phyloP scores from a whole-genome alignment of 2,329 filamentous ascomycete genomes.

The Aspergillus ustus region DNA sequence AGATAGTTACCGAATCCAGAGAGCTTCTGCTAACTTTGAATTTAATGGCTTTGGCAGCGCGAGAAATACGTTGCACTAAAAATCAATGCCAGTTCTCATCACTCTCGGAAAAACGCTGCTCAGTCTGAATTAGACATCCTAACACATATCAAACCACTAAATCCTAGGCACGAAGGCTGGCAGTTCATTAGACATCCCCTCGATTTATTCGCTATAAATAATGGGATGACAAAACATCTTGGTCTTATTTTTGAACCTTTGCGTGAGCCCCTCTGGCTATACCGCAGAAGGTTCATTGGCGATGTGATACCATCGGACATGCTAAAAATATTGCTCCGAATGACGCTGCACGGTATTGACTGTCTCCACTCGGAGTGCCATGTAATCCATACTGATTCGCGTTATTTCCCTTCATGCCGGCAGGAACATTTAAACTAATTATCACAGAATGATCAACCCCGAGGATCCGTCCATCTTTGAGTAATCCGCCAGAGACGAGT shows the following conservation, averaged over 20 bases:
- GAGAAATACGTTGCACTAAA: conserved; percentile 42
- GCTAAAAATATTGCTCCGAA: too few species aligned
- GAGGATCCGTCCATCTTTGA: too few species aligned
- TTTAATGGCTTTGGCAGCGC: conserved; percentile 32
- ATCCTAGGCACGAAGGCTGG: conserved; percentile 36
- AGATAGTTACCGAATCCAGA: too few species aligned
- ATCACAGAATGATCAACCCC: too few species aligned
- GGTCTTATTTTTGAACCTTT: conserved; percentile 40
- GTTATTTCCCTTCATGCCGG: too few species aligned
- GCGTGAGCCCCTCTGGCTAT: conserved; percentile 33
- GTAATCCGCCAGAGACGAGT: too few species aligned
- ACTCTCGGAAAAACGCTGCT: conserved; percentile 15
- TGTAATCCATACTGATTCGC: too few species aligned
- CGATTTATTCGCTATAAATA: conserved; percentile 36
- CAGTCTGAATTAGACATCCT: conserved; percentile 34
- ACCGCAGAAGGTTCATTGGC: too few species aligned
- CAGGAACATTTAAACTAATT: too few species aligned
- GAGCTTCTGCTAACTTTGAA: conserved; percentile 12
- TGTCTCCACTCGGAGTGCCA: too few species aligned
- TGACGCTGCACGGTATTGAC: too few species aligned
- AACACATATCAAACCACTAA: conserved; percentile 31
- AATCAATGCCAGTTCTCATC: conserved; percentile 29
- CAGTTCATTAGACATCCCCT: conserved; percentile 35
- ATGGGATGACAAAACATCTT: neutral
- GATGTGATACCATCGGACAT: too few species aligned